Conservation (phyloP, 2,329 filamentous ascomycete species). For the Epichloe gansuensis region DNA sequence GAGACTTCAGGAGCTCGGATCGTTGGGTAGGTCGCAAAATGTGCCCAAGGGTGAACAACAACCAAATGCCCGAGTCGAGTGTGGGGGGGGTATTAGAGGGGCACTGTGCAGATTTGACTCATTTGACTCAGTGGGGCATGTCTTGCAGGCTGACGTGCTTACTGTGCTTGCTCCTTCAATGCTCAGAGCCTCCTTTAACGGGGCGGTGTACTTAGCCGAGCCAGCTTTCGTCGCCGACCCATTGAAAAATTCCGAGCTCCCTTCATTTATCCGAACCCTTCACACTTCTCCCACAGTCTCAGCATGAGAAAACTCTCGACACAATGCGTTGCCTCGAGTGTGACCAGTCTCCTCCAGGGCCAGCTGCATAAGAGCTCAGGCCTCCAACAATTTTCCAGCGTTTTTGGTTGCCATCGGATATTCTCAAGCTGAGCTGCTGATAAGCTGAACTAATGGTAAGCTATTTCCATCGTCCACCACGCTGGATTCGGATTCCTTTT, state of each 20-base stretch:
- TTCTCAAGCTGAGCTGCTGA: neutral
- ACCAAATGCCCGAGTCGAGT: conserved; percentile 8
- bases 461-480: conserved; percentile 2
- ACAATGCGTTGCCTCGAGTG: neutral
- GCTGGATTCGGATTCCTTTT: neutral
- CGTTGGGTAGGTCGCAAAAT: conserved; percentile 22
- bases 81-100: conserved; percentile 23
- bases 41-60: conserved; percentile 14
- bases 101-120: conserved; percentile 22
- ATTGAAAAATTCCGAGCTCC: conserved; percentile 1
- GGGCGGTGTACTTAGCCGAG: conserved; percentile 7
- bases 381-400: too few species aligned
- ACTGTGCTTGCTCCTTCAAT: neutral
- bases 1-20: conserved; percentile 2
- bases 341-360: neutral
- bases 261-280: neutral
- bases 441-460: conserved; percentile 4
- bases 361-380: too few species aligned
- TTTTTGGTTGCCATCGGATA: neutral
- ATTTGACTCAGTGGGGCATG: conserved; percentile 14
- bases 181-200: conserved; percentile 11
- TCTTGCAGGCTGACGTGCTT: conserved; percentile 7
- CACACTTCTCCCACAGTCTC: neutral
- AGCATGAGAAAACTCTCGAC: neutral
- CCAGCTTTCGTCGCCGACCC: neutral